Percentiles rank a stretch among this genome's conserved stretches.
phyloP scores from a whole-genome alignment of 345 rosid species.

The Schrenkiella parvula region DNA sequence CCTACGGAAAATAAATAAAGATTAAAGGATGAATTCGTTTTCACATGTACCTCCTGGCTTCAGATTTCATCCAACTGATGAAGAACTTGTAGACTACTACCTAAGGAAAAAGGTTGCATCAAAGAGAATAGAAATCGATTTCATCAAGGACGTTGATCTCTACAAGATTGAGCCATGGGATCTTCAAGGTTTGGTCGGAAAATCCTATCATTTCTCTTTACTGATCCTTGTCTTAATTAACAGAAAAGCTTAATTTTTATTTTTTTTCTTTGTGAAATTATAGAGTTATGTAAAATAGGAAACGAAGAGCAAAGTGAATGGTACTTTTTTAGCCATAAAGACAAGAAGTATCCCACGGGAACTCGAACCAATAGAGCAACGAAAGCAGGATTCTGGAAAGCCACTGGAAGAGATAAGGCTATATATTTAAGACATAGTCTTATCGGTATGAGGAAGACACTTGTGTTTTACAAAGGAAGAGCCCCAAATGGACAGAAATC shows the following conservation, averaged over 20 bases:
- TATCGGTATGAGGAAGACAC: slow-evolving; percentile 90
- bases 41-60: slow-evolving; percentile 75
- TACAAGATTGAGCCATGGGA: slow-evolving; percentile 85
- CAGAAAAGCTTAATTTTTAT: neutral
- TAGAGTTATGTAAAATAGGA: slow-evolving; percentile 81
- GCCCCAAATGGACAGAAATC: slow-evolving; percentile 96
- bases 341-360: slow-evolving; percentile 96
- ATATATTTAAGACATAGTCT: slow-evolving; percentile 69
- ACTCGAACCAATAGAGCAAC: slow-evolving; percentile 97
- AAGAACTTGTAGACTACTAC: slow-evolving; percentile 79
- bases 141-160: slow-evolving; percentile 73
- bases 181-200: slow-evolving; percentile 50
- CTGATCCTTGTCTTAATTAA: neutral
- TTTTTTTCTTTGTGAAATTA: neutral
- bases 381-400: slow-evolving; percentile 98
- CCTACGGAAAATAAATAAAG: neutral
- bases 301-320: slow-evolving; percentile 87
- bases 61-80: slow-evolving; percentile 79
- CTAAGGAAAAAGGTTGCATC: slow-evolving; percentile 64
- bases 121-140: slow-evolving; percentile 64
- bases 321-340: slow-evolving; percentile 98
- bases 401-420: slow-evolving; percentile 95
- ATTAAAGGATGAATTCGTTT: slow-evolving; percentile 49
- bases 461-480: slow-evolving; percentile 92
- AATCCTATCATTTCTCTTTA: neutral